Percentiles rank a stretch among this genome's conserved stretches.
Conservation (phyloP, 805 yeast species). For the Isabelozyma rhagii region DNA sequence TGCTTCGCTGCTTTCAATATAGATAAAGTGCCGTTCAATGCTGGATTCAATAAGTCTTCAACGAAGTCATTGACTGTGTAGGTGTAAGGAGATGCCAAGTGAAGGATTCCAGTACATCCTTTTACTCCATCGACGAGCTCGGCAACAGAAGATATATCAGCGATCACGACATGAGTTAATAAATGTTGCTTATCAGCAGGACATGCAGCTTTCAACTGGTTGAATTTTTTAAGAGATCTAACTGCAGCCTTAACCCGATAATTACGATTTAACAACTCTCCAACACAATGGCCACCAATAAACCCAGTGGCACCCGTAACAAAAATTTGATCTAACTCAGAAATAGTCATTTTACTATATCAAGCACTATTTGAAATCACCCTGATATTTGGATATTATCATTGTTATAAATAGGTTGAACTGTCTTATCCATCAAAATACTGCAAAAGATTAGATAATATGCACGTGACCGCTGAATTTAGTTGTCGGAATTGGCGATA, state of each 20-base stretch:
- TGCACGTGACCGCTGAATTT: not conserved
- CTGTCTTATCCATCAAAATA: not conserved
- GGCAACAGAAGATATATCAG: conserved; percentile 3
- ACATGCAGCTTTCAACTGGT: not conserved
- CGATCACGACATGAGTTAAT: conserved; percentile 1
- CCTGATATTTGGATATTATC: not conserved
- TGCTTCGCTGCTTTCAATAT: conserved; percentile 1
- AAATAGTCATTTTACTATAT: not conserved
- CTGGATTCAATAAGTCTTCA: conserved; percentile 48
- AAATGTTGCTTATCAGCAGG: not conserved
- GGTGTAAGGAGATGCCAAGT: conserved; percentile 52
- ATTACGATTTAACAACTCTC: conserved; percentile 5
- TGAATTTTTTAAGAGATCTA: conserved; percentile 1
- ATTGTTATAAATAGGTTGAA: not conserved
- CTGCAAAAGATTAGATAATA: not conserved
- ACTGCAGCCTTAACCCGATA: not conserved
- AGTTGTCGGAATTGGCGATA: not conserved
- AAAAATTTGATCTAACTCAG: conserved; percentile 4
- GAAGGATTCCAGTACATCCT: conserved; percentile 20
- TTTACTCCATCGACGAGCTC: conserved; percentile 5
- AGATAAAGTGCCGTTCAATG: conserved; percentile 40
- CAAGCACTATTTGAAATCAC: not conserved
- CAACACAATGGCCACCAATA: conserved; percentile 15
- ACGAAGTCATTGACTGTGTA: conserved; percentile 38
- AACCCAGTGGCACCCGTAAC: conserved; percentile 18